Conservation (phyloP, 78 protist genomes). For the Diacronema lutheri region DNA sequence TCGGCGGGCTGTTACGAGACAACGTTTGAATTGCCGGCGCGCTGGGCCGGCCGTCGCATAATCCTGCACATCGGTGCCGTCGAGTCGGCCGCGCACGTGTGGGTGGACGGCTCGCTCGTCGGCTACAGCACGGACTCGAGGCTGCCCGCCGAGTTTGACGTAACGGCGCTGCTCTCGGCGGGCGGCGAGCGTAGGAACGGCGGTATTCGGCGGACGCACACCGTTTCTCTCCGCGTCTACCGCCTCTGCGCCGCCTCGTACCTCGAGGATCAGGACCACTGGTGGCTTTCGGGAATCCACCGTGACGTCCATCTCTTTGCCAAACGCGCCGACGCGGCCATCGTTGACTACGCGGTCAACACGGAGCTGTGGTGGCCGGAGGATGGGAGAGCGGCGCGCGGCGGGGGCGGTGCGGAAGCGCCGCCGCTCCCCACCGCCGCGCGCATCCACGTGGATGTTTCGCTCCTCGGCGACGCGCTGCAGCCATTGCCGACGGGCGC, state of each 20-base stretch:
- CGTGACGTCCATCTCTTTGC: background rate
- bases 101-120: background rate
- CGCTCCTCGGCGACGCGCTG: no score
- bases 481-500: no score
- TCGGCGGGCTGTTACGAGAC: background rate
- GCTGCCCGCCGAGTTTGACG: constrained; percentile 18
- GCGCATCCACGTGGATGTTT: no score
- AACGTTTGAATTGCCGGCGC: background rate
- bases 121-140: constrained; percentile 24
- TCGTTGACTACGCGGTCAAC: background rate
- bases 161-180: background rate
- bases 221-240: background rate
- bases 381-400: no score
- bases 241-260: constrained; percentile 3
- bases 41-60: background rate
- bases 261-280: constrained; percentile 36
- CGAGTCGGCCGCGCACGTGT: constrained; percentile 1
- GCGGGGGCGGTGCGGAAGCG: no score
- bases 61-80: background rate
- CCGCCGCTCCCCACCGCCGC: no score
- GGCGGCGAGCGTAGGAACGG: no score
- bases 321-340: background rate
- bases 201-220: background rate
- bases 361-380: no score
- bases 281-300: constrained; percentile 28